Base-by-base conservation (phyloP, 2,329 filamentous ascomycete genomes). In the Neonectria coccinea region DNA sequence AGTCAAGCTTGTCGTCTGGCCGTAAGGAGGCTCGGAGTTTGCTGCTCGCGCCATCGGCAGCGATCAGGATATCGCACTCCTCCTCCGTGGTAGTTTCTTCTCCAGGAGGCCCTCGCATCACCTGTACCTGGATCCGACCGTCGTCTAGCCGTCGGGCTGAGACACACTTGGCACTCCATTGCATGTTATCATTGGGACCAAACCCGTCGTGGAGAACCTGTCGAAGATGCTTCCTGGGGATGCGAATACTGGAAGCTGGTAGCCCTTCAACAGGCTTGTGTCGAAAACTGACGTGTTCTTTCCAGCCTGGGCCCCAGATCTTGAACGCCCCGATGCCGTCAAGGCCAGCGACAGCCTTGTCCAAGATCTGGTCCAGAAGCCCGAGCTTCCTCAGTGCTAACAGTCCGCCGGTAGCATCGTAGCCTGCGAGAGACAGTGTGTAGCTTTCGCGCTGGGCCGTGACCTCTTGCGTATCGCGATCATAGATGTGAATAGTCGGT, bases 1-100 rank as follows among this genome's bases (percentile, higher is more conserved):
- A 83, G 14, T 77, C 39, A 2, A 84, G 74, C 1, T 56, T 70
- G 56, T 84, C 80, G 7, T 76, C 63, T 9, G 81, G 81, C 18
- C 82, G 74, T 5, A 84, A 65, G 9, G 44, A 65, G 12, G 70
- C 68, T 36, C 83, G 72, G 2, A 84, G 72, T 60, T 78, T 82
- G 65, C 81, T 84, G 18, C 71, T 76, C 0, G 80, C 77, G 0
- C 83, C 83, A 63, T 85, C 83, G 0, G 83, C 81, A 1, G 77
- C 81, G 39, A 85, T 73, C 8, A 85, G 75, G 0, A 85, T 16
- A 63, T 84, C 82, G 48, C 80, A 82, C 2, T 74, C 66, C 25
- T 67, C 59, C 14, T 70, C 60, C 4, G 63, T 67, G 4, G 60
- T 12, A 2, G 20, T 59, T 29, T 62, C 48, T 1, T 27, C 22